Evolutionary conservation across 805 yeast genomes (phyloP).

Genomic region (Saccharomycopsis fibuligera): DNA sequence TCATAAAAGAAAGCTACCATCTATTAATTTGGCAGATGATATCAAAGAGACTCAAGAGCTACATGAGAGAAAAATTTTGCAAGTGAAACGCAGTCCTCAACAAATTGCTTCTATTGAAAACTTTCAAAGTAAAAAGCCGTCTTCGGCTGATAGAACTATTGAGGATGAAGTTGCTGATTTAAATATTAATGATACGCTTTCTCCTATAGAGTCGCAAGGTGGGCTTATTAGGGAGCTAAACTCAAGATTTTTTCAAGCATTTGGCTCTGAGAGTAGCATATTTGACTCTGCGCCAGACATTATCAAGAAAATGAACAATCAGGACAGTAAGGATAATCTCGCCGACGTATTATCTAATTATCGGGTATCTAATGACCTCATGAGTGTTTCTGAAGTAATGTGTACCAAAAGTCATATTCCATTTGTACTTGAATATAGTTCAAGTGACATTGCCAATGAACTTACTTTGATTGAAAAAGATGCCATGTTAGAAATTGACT

Average conservation of each 20-base stretch:
- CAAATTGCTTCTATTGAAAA: too few relatives aligned
- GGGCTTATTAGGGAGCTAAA: too few relatives aligned
- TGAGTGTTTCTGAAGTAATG: slow-evolving; percentile 30
- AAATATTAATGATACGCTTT: slow-evolving; percentile 4
- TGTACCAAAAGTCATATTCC: slow-evolving; percentile 55
- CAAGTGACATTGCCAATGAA: slow-evolving; percentile 67
- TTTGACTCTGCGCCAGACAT: slow-evolving; percentile 3
- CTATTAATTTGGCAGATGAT: not conserved
- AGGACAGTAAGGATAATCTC: too few relatives aligned
- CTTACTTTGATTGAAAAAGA: slow-evolving; percentile 85
- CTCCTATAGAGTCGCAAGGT: not conserved
- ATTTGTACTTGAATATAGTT: slow-evolving; percentile 67
- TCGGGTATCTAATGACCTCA: slow-evolving; percentile 23
- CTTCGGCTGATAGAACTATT: not conserved
- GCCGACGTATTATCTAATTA: slow-evolving; percentile 4
- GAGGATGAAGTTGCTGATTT: slow-evolving; percentile 17
- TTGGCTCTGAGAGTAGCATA: slow-evolving; percentile 9
- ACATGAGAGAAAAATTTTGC: not conserved
- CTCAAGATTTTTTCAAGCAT: not conserved
- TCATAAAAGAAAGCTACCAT: not conserved
- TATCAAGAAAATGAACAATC: slow-evolving; percentile 22
- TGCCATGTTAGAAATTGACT: slow-evolving; percentile 75
- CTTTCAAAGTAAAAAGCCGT: too few relatives aligned
- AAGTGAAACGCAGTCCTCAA: not conserved
- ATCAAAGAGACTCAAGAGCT: not conserved